Conservation (phyloP, 352 stramenopile genomes). For the Pythium scleroteichum region DNA sequence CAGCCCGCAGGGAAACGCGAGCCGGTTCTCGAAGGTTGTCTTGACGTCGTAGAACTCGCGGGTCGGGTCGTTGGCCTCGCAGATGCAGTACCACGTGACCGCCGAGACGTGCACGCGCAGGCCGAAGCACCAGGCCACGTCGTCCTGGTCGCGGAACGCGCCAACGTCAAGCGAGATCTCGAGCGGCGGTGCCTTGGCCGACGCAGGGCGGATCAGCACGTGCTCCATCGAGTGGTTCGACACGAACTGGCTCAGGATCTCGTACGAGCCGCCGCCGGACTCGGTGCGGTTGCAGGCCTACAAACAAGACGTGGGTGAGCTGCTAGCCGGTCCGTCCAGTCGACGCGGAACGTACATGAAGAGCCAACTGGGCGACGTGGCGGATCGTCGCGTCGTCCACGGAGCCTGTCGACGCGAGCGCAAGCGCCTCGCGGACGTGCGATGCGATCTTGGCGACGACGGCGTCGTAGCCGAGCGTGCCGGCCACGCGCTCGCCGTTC, state of each 20-base stretch:
- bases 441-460: constrained; percentile 49
- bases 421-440: constrained; percentile 42
- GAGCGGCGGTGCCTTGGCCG: constrained; percentile 57
- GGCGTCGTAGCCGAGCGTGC: constrained; percentile 56
- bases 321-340: not conserved
- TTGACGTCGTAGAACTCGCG: constrained; percentile 53
- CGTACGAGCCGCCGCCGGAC: constrained; percentile 69
- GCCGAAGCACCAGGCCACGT: constrained; percentile 53
- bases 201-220: constrained; percentile 66
- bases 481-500: constrained; percentile 45
- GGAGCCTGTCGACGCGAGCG: constrained; percentile 16
- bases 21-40: constrained; percentile 59
- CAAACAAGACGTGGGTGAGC: not conserved
- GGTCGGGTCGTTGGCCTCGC: constrained; percentile 65
- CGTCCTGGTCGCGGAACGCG: constrained; percentile 30
- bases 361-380: constrained; percentile 38
- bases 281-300: constrained; percentile 80
- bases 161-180: constrained; percentile 60
- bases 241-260: constrained; percentile 63
- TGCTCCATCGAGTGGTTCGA: constrained; percentile 52
- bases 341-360: constrained; percentile 27
- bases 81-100: constrained; percentile 73
- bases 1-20: constrained; percentile 59
- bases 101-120: constrained; percentile 53
- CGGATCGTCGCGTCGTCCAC: constrained; percentile 20